Base-by-base conservation (phyloP, 805 yeast species). In the Ogataea ramenticola region DNA sequence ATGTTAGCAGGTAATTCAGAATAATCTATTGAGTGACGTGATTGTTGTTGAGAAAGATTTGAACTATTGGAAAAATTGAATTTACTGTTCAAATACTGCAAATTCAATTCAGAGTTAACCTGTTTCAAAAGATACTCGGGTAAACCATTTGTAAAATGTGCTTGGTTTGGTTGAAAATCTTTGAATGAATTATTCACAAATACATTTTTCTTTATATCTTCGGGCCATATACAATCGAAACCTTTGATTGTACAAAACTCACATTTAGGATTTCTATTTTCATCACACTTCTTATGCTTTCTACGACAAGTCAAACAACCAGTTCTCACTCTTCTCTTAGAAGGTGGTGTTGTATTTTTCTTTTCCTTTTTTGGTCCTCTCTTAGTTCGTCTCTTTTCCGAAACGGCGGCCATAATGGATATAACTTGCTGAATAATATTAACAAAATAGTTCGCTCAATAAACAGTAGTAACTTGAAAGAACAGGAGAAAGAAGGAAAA, bases 231-330 rank as follows among this genome's bases (percentile, higher is more conserved):
- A 48, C 69, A 65, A 43, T 52, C 68, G 52, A 68, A 43, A 36
- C 57, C 51, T 48, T 70, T 69, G 8, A 58, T 47, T 11, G 55
- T 41, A 50, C 81, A 75, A 39, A 68, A 68, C 10, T 64, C 59
- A 56, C 82, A 77, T 27, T 70, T 71, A 2, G 82, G 81, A 39
- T 64, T 65, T 38, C 65, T 54, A 43, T 68, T 72, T 52, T 76
- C 82, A 56, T 75, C 81, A 57, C 82, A 74, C 51, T 74, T 74
- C 63, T 73, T 70, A 51, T 74, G 79, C 45, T 75, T 64, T 45
- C 70, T 72, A 35, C 78, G 64, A 51, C 79, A 74, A 8, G 79
- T 74, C 39, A 72, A 57, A 54, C 79, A 74, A 14, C 79, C 82
- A 4, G 67, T 65, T 44, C 66, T 51, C 4, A 62, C 72, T 37